Evolutionary conservation across 176 grass and related monocot species (phyloP).

Genomic region (Lolium rigidum): DNA sequence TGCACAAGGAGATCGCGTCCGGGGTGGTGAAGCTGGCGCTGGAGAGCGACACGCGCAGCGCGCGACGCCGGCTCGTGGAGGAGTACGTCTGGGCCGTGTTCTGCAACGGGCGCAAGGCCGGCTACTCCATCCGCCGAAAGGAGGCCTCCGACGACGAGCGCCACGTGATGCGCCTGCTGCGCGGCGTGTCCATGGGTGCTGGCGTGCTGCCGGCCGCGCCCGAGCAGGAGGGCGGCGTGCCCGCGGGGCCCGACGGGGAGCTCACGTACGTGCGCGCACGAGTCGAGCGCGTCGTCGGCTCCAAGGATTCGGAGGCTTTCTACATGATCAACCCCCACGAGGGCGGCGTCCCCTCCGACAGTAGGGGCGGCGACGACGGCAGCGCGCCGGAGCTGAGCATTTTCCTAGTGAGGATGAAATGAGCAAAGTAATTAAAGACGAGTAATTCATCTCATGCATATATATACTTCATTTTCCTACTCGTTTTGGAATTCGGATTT

Average conservation of each 20-base stretch:
- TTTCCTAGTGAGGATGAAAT: constrained; percentile 97
- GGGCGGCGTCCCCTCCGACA: constrained; percentile 5
- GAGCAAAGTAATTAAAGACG: constrained; percentile 25
- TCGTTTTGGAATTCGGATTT: not conserved
- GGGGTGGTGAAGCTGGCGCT: constrained; percentile 86
- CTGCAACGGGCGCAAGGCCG: constrained; percentile 95
- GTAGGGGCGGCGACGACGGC: constrained; percentile 10
- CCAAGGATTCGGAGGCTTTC: constrained; percentile 95
- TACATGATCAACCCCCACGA: constrained; percentile 96
- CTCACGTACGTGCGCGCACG: constrained; percentile 89
- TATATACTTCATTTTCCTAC: not conserved
- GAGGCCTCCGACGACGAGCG: constrained; percentile 80
- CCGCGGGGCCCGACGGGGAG: constrained; percentile 71
- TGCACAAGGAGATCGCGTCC: constrained; percentile 86
- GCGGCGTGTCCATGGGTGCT: constrained; percentile 94
- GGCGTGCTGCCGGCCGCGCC: constrained; percentile 80
- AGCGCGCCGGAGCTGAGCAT: constrained; percentile 78
- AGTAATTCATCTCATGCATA: not conserved
- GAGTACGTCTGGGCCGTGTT: constrained; percentile 97
- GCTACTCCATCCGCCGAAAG: constrained; percentile 88
- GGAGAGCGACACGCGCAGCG: constrained; percentile 90
- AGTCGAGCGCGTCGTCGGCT: constrained; percentile 90
- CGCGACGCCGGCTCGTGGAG: constrained; percentile 71
- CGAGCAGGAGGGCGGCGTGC: constrained; percentile 56
- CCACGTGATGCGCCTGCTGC: constrained; percentile 81